A percentile compares a stretch with the other conserved stretches of the same genome.
phyloP scores from a whole-genome alignment of 257 asterid species.

The Solanum piurae region DNA sequence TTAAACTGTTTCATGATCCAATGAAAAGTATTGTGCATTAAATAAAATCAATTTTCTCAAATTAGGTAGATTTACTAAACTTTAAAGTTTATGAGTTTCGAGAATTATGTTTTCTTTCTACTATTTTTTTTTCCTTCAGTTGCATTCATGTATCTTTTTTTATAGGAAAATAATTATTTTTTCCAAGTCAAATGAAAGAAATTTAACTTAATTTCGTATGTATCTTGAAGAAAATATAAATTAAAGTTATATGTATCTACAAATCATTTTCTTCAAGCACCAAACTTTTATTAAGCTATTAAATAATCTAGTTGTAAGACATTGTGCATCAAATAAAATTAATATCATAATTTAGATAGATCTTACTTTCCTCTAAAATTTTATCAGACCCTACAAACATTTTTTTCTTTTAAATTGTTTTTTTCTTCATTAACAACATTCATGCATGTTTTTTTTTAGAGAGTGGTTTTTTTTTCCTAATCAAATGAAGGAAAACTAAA shows the following conservation, averaged over 20 bases:
- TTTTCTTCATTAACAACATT: neutral
- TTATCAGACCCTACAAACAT: too few species aligned
- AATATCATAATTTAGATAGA: neutral
- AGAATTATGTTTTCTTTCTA: too few species aligned
- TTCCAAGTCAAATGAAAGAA: too few species aligned
- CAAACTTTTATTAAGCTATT: neutral
- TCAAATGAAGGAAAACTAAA: too few species aligned
- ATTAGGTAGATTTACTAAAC: neutral
- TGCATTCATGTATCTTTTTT: too few species aligned
- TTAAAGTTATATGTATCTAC: neutral
- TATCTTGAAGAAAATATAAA: neutral
- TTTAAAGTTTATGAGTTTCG: too few species aligned
- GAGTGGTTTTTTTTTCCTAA: too few species aligned
- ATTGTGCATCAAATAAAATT: neutral
- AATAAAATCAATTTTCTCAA: neutral
- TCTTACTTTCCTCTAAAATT: too few species aligned
- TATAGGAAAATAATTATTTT: too few species aligned
- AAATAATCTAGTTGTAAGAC: neutral
- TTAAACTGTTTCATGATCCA: neutral
- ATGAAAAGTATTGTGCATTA: neutral
- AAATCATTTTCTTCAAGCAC: neutral
- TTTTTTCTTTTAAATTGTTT: too few species aligned
- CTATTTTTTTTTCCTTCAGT: too few species aligned
- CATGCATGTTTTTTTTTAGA: neutral
- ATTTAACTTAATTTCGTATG: too few species aligned